Conservation (phyloP, 1,284 basidiomycete species). For the Earliella scabrosa region DNA sequence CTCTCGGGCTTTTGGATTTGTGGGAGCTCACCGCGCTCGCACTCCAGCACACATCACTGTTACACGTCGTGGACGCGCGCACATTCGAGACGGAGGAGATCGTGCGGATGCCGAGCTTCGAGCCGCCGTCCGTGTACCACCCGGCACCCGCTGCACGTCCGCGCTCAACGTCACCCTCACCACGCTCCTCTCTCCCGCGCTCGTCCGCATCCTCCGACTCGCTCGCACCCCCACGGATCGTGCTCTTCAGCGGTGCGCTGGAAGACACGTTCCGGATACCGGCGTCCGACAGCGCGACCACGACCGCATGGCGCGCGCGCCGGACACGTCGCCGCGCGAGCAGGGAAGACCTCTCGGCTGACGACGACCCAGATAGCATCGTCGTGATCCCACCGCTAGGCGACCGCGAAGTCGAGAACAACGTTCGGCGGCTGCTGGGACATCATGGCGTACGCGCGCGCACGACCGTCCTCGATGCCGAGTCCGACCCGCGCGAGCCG, state of each 20-base stretch:
- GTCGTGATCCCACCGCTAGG: conserved; percentile 61
- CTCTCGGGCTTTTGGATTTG: not conserved
- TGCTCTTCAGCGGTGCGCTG: conserved; percentile 47
- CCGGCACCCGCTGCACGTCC: conserved; percentile 28
- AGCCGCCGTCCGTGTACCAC: conserved; percentile 24
- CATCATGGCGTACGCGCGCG: conserved; percentile 42
- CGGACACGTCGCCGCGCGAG: conserved; percentile 19
- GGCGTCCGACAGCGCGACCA: conserved; percentile 27
- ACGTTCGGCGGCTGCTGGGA: conserved; percentile 59
- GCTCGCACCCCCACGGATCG: conserved; percentile 39
- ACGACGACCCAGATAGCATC: conserved; percentile 44
- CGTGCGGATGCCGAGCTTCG: conserved; percentile 58
- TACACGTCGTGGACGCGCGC: conserved; percentile 80
- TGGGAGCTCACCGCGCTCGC: not conserved
- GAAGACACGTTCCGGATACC: conserved; percentile 62
- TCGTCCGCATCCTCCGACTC: conserved; percentile 11
- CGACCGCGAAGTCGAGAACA: conserved; percentile 61
- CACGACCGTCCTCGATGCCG: conserved; percentile 20
- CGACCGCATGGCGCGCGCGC: conserved; percentile 23
- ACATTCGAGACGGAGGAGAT: conserved; percentile 80
- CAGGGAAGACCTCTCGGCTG: conserved; percentile 26
- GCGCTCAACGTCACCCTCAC: conserved; percentile 30
- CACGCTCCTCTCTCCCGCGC: conserved; percentile 18
- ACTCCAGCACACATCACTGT: conserved; percentile 67
- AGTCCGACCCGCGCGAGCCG: conserved; percentile 38